Conservation (phyloP, 257 asterid species). For the Solanum dulcamara region DNA sequence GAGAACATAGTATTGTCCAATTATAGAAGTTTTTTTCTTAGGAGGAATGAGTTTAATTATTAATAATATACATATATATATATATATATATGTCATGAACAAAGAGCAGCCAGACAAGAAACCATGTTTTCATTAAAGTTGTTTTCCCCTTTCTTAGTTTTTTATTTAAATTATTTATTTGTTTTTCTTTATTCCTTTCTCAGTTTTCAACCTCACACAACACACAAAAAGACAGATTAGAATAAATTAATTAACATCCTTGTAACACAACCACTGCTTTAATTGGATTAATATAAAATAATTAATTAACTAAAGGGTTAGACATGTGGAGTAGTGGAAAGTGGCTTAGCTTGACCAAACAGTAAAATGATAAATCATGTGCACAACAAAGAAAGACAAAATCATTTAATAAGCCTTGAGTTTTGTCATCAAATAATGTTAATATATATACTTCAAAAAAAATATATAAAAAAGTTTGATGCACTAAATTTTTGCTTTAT, state of each 20-base stretch:
- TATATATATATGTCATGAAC: background rate
- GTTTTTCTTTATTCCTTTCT: background rate
- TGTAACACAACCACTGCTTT: conserved; percentile 16
- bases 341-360: conserved; percentile 12
- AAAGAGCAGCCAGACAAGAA: conserved; percentile 14
- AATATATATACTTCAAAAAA: background rate
- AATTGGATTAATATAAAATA: background rate
- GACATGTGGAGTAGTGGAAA: conserved; percentile 8
- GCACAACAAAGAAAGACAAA: background rate
- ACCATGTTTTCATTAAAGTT: conserved; percentile 38
- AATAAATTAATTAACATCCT: conserved; percentile 14
- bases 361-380: conserved; percentile 13
- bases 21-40: conserved; percentile 9
- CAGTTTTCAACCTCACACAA: background rate
- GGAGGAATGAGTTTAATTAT: background rate
- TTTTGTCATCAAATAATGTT: background rate
- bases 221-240: conserved; percentile 14
- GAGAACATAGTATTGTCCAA: conserved; percentile 30
- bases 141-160: conserved; percentile 21
- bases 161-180: conserved; percentile 29
- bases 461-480: rapidly evolving
- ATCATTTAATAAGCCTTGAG: background rate
- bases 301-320: background rate
- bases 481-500: background rate
- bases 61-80: no score